Conservation (phyloP, 805 yeast genomes). For the Candida chilensis region DNA sequence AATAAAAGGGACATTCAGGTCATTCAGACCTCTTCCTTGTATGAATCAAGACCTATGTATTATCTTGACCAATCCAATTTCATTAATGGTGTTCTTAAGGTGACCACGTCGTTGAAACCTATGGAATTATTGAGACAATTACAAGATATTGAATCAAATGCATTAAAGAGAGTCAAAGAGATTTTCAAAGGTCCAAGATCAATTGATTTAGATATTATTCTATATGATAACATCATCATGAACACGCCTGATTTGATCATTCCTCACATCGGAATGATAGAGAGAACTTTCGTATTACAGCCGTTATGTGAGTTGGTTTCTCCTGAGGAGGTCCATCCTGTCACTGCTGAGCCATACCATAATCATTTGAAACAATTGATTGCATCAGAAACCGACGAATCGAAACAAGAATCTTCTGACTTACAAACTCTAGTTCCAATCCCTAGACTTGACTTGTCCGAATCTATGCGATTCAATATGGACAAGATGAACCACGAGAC, state of each 20-base stretch:
- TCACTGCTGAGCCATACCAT: slow-evolving; percentile 74
- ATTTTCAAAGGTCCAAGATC: slow-evolving; percentile 89
- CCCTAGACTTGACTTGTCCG: slow-evolving; percentile 6
- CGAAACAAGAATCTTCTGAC: slow-evolving; percentile 39
- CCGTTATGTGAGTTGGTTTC: slow-evolving; percentile 80
- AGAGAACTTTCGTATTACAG: slow-evolving; percentile 80
- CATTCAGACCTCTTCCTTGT: slow-evolving; percentile 62
- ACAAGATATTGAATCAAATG: slow-evolving; percentile 72
- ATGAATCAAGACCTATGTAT: slow-evolving; percentile 92
- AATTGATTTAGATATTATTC: slow-evolving; percentile 80
- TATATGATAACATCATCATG: slow-evolving; percentile 53
- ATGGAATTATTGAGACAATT: slow-evolving; percentile 47
- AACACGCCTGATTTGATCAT: slow-evolving; percentile 53
- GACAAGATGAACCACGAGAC: slow-evolving; percentile 39
- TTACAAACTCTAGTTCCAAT: slow-evolving; percentile 45
- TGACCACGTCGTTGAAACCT: slow-evolving; percentile 58
- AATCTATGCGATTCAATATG: slow-evolving; percentile 31
- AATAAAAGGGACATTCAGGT: slow-evolving; percentile 32
- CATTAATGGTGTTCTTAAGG: slow-evolving; percentile 71
- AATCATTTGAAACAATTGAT: slow-evolving; percentile 52
- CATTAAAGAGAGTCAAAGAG: slow-evolving; percentile 61
- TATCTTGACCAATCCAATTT: slow-evolving; percentile 71
- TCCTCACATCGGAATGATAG: slow-evolving; percentile 86
- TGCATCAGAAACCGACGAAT: slow-evolving; percentile 18
- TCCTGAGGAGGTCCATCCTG: slow-evolving; percentile 66